Evolutionary conservation across 176 grass and related monocot species (phyloP), one percentile per base, ranked within the genome.

Genomic region (Zea luxurians): DNA sequence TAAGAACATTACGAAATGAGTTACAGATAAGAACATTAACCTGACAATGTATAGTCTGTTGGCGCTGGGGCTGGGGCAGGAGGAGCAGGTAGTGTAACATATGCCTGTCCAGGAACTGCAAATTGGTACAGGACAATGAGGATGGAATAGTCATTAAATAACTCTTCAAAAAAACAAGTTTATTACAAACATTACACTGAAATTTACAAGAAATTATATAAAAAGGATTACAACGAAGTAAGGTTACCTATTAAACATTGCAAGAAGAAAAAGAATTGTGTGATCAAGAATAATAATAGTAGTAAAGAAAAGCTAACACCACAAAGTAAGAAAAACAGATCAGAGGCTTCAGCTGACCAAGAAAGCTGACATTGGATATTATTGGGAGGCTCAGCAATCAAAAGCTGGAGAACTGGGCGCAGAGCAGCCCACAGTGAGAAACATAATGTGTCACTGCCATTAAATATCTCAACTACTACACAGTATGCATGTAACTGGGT

Each of bases 81-180:
- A 54, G 85, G 61, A 85, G 86, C 78, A 73, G 88, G 79, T 4
- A 78, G 70, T 10, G 62, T 48, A 72, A 48, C 50, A 90, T 88
- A 97, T 10, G 71, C 86, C 62, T 89, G 83, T 49, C 96, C 96
- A 54, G 88, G 92, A 87, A 87, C 96, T 99, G 80, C 64, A 92
- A 47, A 87, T 75, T 10, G 48, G 74, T 63, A 71, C 27, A 53
- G 5, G 52, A 7, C 2, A 43, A 47, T 40, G 21, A 68, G 36
- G 60, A 72, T 36, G n/a, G 83, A 80, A 65, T 71, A 63, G 36
- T 71, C 35, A 53, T 80, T 69, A 6, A 47, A 1, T 62, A 21
- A 38, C 61, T 4, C 44, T 40, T 71, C 5, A 3, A 76, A 0
- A 10, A 55, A 47, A 42, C 35, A 78, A 78, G 35, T 35, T 7